These are phyloP conservation scores for Tylopilus subfusipes DNA, from an alignment of 768 basidiomycete genomes.

Conservation along the genomic window DNA sequence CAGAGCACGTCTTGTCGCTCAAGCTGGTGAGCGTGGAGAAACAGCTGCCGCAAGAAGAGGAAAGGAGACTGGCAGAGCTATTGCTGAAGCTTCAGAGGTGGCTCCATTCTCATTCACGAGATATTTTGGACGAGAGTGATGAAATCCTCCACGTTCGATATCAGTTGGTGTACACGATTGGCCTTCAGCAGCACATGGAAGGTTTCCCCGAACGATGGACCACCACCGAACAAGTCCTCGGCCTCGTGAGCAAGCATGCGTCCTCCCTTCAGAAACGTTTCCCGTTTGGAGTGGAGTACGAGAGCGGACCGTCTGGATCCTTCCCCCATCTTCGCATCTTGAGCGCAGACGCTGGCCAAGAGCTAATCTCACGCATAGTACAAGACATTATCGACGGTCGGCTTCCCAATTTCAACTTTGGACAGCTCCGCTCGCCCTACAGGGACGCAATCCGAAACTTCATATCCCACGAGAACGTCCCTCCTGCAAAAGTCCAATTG, in stretches of 20 bases:
- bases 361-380: conserved; percentile 10
- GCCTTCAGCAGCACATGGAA: conserved; percentile 23
- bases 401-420: conserved; percentile 18
- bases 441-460: conserved; percentile 17
- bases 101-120: conserved; percentile 20
- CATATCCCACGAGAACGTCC: conserved; percentile 14
- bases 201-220: not conserved
- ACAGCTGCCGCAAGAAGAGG: conserved; percentile 8
- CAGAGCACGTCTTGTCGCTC: conserved; percentile 52
- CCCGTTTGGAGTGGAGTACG: conserved; percentile 16
- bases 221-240: not conserved
- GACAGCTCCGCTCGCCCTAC: not conserved
- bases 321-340: conserved; percentile 27
- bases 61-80: not conserved
- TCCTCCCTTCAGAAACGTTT: not conserved
- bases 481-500: not conserved
- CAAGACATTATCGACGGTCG: conserved; percentile 9
- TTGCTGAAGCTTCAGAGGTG: conserved; percentile 28
- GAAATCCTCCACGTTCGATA: not conserved
- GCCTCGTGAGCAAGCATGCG: conserved; percentile 16
- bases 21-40: conserved; percentile 44
- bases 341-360: conserved; percentile 6
- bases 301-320: conserved; percentile 3
- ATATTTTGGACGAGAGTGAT: too few species aligned
- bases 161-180: conserved; percentile 9